phyloP scores from a whole-genome alignment of 768 basidiomycete species.

The Suillus bovinus region DNA sequence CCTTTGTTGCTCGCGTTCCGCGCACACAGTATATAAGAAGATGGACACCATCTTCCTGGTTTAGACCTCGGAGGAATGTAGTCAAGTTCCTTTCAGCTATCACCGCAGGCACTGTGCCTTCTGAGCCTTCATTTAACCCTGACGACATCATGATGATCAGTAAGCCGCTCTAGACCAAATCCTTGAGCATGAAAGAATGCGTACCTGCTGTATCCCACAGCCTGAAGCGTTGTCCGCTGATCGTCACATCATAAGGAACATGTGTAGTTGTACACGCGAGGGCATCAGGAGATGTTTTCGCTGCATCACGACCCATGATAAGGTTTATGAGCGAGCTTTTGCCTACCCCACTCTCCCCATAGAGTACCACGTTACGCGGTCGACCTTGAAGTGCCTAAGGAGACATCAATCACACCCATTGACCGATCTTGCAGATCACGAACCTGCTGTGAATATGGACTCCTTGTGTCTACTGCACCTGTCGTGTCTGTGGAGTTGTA shows the following conservation, averaged over 20 bases:
- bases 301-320: constrained; percentile 30
- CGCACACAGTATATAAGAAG: too few relatives aligned
- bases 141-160: neutral
- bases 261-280: constrained; percentile 38
- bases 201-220: constrained; percentile 35
- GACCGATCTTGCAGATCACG: neutral
- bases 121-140: constrained; percentile 35
- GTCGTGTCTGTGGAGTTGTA: too few relatives aligned
- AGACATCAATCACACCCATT: neutral
- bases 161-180: neutral
- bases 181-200: neutral
- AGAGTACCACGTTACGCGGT: constrained; percentile 39
- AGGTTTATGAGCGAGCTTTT: constrained; percentile 48
- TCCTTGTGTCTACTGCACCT: too few relatives aligned
- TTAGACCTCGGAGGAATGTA: too few relatives aligned
- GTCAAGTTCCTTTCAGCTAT: too few relatives aligned
- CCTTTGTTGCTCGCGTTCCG: too few relatives aligned
- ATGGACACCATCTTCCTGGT: too few relatives aligned
- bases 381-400: neutral
- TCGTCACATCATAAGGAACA: constrained; percentile 20
- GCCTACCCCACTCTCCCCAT: constrained; percentile 42
- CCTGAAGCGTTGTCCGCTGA: constrained; percentile 19
- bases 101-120: constrained; percentile 24
- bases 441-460: constrained; percentile 3
- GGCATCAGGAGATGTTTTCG: constrained; percentile 30